Percentiles rank a stretch among this genome's conserved stretches.
phyloP scores from a whole-genome alignment of 208 protist genomes.

The Acanthamoeba castellanii region DNA sequence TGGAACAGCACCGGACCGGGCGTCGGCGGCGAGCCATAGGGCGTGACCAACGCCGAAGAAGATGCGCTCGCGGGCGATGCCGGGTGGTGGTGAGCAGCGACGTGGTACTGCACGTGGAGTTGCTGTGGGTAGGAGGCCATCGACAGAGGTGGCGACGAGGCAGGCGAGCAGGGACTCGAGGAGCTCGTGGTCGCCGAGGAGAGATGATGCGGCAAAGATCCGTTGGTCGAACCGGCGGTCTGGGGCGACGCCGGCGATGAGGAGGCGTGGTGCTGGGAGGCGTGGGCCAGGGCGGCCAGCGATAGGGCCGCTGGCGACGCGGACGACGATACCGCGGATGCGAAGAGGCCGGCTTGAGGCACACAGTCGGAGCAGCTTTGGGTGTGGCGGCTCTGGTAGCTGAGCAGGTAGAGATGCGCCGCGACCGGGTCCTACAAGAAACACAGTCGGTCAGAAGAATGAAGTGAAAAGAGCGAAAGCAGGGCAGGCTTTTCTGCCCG shows the following conservation, averaged over 20 bases:
- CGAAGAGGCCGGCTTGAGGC: not conserved
- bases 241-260: not conserved
- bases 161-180: not conserved
- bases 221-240: not conserved
- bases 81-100: not conserved
- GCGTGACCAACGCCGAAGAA: not conserved
- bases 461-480: not conserved
- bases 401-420: not conserved
- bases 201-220: not conserved
- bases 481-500: no score
- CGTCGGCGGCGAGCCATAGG: not conserved
- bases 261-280: not conserved
- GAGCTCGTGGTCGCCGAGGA: not conserved
- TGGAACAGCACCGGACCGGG: not conserved
- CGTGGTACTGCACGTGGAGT: not conserved
- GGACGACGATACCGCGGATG: not conserved
- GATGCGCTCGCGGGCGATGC: not conserved
- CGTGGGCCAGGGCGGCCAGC: conserved; percentile 36
- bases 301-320: not conserved
- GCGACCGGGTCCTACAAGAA: not conserved
- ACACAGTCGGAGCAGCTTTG: not conserved
- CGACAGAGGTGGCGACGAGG: not conserved
- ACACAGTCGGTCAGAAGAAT: not conserved
- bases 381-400: not conserved
- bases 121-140: not conserved